Percentiles rank a stretch among this genome's conserved stretches.
phyloP scores from a whole-genome alignment of 306 rosid species.

The Crotalaria pallida region DNA sequence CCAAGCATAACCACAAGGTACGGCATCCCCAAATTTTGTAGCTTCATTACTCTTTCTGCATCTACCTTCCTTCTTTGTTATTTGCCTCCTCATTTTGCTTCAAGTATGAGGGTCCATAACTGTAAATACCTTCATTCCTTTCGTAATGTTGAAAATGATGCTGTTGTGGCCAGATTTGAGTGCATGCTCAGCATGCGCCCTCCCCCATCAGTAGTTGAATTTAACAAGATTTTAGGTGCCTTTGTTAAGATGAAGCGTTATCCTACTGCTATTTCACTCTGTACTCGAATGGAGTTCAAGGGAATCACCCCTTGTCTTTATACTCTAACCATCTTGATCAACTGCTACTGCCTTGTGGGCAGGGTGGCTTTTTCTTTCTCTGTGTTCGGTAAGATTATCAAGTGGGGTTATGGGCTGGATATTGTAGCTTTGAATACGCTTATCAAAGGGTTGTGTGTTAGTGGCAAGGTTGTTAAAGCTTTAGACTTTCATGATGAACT shows the following conservation, averaged over 20 bases:
- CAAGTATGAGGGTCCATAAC: not conserved
- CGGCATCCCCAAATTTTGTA: not conserved
- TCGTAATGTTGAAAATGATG: not conserved
- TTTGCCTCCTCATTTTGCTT: not conserved
- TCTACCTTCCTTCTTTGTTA: not conserved
- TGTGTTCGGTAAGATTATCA: constrained; percentile 3
- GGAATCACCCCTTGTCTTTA: constrained; percentile 6
- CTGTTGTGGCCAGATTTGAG: not conserved
- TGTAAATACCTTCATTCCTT: not conserved
- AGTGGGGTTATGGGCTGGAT: not conserved
- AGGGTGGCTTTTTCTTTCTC: not conserved
- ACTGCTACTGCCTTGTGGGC: constrained; percentile 5
- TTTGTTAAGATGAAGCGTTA: not conserved
- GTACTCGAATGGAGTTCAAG: not conserved
- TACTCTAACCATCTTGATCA: constrained; percentile 15
- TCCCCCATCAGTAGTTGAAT: not conserved
- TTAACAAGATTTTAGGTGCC: not conserved
- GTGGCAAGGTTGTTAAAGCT: not conserved
- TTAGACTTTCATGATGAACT: constrained; percentile 1
- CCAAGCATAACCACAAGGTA: not conserved
- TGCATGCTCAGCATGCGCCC: not conserved
- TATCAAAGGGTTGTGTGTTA: constrained; percentile 3
- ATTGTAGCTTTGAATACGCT: not conserved
- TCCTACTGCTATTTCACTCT: not conserved
- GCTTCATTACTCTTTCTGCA: not conserved